Percentiles rank a stretch among this genome's conserved stretches.
Evolutionary conservation across 305 asterid genomes (phyloP).

Genomic region (Ilex paraguariensis): DNA sequence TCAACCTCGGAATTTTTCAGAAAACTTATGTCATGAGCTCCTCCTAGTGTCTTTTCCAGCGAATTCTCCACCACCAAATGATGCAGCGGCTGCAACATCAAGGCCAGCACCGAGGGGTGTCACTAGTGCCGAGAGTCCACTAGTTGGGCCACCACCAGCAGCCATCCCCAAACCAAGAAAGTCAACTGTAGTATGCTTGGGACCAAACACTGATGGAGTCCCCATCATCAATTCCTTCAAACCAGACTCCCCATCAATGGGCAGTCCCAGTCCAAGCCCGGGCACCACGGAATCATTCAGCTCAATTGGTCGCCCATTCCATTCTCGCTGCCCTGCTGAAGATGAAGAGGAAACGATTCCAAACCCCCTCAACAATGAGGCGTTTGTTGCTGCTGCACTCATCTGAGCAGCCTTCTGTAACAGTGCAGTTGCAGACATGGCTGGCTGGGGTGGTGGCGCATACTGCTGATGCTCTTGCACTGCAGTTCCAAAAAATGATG

Average conservation of each 20-base stretch:
- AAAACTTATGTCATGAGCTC: constrained; percentile 15
- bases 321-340: constrained; percentile 34
- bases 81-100: constrained; percentile 35
- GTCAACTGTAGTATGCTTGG: constrained; percentile 84
- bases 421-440: constrained; percentile 89
- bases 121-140: constrained; percentile 68
- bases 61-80: constrained; percentile 46
- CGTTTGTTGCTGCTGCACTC: constrained; percentile 62
- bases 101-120: constrained; percentile 59
- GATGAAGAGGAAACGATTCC: constrained; percentile 61
- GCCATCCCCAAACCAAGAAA: constrained; percentile 97
- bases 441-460: constrained; percentile 57
- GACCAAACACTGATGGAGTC: constrained; percentile 70
- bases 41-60: constrained; percentile 45
- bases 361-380: constrained; percentile 63
- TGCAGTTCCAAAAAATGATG: constrained; percentile 51
- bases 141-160: constrained; percentile 56
- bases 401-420: constrained; percentile 92
- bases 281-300: constrained; percentile 37
- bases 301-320: constrained; percentile 43
- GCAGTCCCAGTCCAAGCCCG: constrained; percentile 72
- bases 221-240: constrained; percentile 86
- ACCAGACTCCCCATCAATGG: constrained; percentile 67
- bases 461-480: constrained; percentile 76
- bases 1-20: no score